Evolutionary conservation across 352 stramenopile genomes (phyloP).

Genomic region (Pythium scleroteichum): DNA sequence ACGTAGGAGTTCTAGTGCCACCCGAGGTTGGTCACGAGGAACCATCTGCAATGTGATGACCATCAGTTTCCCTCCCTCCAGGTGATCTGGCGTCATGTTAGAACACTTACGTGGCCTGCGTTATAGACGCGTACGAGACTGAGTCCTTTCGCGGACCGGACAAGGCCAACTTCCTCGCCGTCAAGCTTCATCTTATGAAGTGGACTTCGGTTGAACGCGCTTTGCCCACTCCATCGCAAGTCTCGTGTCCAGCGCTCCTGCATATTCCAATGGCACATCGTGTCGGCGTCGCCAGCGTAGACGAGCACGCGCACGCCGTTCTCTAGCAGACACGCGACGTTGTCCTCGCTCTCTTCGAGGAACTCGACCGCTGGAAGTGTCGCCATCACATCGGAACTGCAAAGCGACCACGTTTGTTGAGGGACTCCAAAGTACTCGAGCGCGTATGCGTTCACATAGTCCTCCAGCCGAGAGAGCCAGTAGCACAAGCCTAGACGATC

Average conservation of each 20-base stretch:
- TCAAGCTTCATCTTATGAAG: constrained; percentile 29
- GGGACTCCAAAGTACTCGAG: constrained; percentile 50
- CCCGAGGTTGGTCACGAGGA: constrained; percentile 61
- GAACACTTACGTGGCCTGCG: constrained; percentile 62
- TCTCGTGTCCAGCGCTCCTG: constrained; percentile 65
- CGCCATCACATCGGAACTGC: constrained; percentile 27
- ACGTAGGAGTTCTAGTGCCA: constrained; percentile 47
- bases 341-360: constrained; percentile 53
- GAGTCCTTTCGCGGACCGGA: constrained; percentile 50
- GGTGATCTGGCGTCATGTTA: background rate
- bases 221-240: constrained; percentile 45
- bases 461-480: constrained; percentile 53
- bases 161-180: constrained; percentile 32
- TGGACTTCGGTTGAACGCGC: constrained; percentile 27
- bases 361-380: constrained; percentile 37
- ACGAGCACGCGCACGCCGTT: constrained; percentile 66
- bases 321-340: constrained; percentile 51
- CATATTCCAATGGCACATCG: constrained; percentile 70
- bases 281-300: constrained; percentile 70
- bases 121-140: constrained; percentile 70
- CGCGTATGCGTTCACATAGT: constrained; percentile 53
- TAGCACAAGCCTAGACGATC: constrained; percentile 67
- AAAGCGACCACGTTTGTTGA: constrained; percentile 47
- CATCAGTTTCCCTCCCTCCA: background rate
- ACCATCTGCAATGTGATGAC: constrained; percentile 47